Evolutionary conservation across 2,329 filamentous ascomycete genomes (phyloP), one percentile per base, ranked within the genome.

Genomic region (Neonectria coccinea): DNA sequence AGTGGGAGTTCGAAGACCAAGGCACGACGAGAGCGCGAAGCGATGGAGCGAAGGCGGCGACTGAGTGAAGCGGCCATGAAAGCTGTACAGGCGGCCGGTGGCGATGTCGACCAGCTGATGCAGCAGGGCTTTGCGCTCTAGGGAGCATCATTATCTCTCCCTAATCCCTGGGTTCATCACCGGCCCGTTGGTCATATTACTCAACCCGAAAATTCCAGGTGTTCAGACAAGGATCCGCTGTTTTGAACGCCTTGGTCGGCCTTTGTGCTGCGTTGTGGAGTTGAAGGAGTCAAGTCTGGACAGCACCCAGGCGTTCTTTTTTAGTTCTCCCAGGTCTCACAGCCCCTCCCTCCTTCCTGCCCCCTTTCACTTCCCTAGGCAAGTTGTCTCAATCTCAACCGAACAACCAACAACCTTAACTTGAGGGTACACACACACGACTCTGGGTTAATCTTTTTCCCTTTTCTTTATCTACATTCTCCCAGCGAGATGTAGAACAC

Each of bases 1-100:
- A 94, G 91, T 69, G 96, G 96, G 10, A 94, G 90, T 71, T 92
- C 89, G 70, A 98, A 98, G 86, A 98, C 96, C 9, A 97, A 97
- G 77, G 93, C 93, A n/a, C 83, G 94, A 59, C 83, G 96, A 55
- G 95, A 98, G 79, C 92, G 93, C 77, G 95, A 97, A 81, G 93
- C 93, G 2, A 84, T 87, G 57, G 95, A 97, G 75, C 90, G 91
- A 79, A 84, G 92, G 72, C 81, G 90, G 70, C 85, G 86, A 75
- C 76, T 94, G 59, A 90, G 86, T 73, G 88, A 92, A 77, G 88
- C 89, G 8, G 89, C 91, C 31, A 80, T 91, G 67, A 88, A 88
- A 77, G 91, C 90, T 9, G 88, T 94, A 0, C 82, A 87, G 59
- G 91, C 89, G 11, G 91, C 89, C 0, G 92, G 92, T 1, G 92